Conservation (phyloP, 495 filamentous ascomycete genomes). For the Aspergillus coremiiformis region DNA sequence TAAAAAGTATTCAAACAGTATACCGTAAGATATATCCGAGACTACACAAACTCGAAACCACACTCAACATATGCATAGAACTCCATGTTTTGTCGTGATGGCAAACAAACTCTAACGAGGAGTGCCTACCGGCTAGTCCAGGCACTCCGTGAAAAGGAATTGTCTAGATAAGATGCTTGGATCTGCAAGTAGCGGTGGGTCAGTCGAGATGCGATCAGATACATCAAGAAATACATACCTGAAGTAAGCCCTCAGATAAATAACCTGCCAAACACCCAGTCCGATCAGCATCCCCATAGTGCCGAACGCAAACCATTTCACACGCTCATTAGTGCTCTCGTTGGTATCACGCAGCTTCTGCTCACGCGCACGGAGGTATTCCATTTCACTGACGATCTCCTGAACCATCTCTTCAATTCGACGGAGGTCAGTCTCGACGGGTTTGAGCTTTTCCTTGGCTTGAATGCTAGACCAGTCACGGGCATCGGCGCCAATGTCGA, state of each 20-base stretch:
- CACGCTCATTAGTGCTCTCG: conserved; percentile 97
- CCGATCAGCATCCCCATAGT: conserved; percentile 91
- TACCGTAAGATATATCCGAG: conserved; percentile 19
- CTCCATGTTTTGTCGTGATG: conserved; percentile 24
- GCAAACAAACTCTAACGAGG: conserved; percentile 13
- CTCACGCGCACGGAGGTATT: conserved; percentile 83
- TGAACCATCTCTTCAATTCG: conserved; percentile 81
- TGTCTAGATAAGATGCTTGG: conserved; percentile 76
- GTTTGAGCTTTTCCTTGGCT: conserved; percentile 94
- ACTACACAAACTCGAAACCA: conserved; percentile 22
- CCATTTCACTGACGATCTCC: conserved; percentile 81
- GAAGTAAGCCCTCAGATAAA: conserved; percentile 97
- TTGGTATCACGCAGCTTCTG: conserved; percentile 97
- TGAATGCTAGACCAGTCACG: conserved; percentile 98
- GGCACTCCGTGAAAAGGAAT: conserved; percentile 5
- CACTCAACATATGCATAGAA: conserved; percentile 24
- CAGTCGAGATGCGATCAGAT: background rate
- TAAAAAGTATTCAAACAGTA: conserved; percentile 35
- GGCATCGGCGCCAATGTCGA: conserved; percentile 97
- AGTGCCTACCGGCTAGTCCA: conserved; percentile 6
- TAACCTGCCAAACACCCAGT: conserved; percentile 92
- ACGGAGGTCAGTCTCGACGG: conserved; percentile 89
- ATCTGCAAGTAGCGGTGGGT: conserved; percentile 31
- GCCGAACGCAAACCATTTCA: conserved; percentile 96
- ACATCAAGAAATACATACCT: conserved; percentile 46